Evolutionary conservation across 352 stramenopile genomes (phyloP).

Genomic region (Globisporangium barbulae): DNA sequence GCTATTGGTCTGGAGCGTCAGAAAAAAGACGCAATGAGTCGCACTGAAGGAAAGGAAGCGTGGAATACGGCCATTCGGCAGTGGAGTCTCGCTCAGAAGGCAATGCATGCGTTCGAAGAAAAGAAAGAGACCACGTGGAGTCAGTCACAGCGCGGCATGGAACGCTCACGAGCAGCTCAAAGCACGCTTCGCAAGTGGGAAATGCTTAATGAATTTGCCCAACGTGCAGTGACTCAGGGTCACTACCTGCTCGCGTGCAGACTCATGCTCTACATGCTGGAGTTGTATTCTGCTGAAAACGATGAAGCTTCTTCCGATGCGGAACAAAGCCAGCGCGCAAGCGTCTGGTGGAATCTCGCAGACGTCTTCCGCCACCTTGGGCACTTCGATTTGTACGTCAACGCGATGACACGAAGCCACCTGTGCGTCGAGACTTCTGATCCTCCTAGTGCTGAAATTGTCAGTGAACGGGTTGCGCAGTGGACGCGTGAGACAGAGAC

Average conservation of each 20-base stretch:
- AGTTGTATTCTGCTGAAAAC: slow-evolving; percentile 14
- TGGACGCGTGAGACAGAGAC: slow-evolving; percentile 22
- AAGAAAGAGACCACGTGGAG: neutral
- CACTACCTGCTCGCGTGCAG: slow-evolving; percentile 56
- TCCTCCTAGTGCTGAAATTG: neutral
- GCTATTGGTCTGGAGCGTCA: slow-evolving; percentile 50
- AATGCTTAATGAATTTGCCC: slow-evolving; percentile 45
- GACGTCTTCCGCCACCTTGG: slow-evolving; percentile 65
- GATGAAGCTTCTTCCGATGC: slow-evolving; percentile 1
- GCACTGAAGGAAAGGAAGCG: slow-evolving; percentile 34
- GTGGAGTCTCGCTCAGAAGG: slow-evolving; percentile 47
- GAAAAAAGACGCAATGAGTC: slow-evolving; percentile 2
- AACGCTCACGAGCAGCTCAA: neutral
- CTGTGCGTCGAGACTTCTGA: neutral
- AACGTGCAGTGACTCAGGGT: slow-evolving; percentile 34
- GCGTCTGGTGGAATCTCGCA: slow-evolving; percentile 50
- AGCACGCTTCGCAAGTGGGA: slow-evolving; percentile 36
- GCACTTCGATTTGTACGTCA: slow-evolving; percentile 46
- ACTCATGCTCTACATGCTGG: slow-evolving; percentile 44
- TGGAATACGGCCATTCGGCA: slow-evolving; percentile 54
- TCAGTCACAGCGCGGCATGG: neutral
- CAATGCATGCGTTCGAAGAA: neutral
- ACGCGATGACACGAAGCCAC: slow-evolving; percentile 30
- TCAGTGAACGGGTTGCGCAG: neutral
- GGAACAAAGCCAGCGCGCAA: slow-evolving; percentile 16